Conservation (phyloP, 352 stramenopile species). For the Pythium utonaiense region DNA sequence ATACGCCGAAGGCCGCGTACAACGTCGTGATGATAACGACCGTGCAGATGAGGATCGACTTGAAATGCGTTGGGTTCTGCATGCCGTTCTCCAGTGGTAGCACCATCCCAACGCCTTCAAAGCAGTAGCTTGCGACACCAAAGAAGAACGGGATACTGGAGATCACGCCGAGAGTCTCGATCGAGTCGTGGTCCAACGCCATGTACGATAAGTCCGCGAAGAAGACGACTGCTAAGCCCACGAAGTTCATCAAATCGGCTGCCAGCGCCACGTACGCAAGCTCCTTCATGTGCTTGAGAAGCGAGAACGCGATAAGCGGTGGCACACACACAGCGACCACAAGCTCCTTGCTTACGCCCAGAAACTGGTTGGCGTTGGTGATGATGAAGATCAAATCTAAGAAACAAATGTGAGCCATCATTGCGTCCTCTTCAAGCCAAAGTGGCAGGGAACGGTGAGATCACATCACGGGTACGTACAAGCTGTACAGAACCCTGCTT, state of each 20-base stretch:
- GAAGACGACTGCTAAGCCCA: constrained; percentile 80
- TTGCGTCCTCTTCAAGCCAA: background rate
- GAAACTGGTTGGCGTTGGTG: constrained; percentile 80
- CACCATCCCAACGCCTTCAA: constrained; percentile 72
- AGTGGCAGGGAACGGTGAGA: background rate
- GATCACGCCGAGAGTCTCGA: constrained; percentile 59
- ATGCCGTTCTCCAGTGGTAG: constrained; percentile 64
- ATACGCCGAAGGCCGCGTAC: constrained; percentile 65
- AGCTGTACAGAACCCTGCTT: constrained; percentile 87
- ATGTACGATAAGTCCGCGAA: constrained; percentile 80
- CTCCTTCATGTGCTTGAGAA: constrained; percentile 86
- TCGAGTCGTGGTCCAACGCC: constrained; percentile 39
- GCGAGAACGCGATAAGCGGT: constrained; percentile 71
- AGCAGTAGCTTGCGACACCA: constrained; percentile 73
- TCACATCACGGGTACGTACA: constrained; percentile 33
- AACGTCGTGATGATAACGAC: constrained; percentile 56
- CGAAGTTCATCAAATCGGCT: constrained; percentile 87
- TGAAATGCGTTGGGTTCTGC: constrained; percentile 53
- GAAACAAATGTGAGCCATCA: constrained; percentile 2
- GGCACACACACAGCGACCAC: constrained; percentile 58
- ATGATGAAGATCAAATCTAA: constrained; percentile 91
- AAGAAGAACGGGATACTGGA: constrained; percentile 76
- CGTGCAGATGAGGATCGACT: constrained; percentile 40
- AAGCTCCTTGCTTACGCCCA: constrained; percentile 46
- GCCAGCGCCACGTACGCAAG: constrained; percentile 86